Evolutionary conservation across 2,329 filamentous ascomycete species (phyloP), one percentile per base, ranked within the genome.

Genomic region (Microdochium nivale): DNA sequence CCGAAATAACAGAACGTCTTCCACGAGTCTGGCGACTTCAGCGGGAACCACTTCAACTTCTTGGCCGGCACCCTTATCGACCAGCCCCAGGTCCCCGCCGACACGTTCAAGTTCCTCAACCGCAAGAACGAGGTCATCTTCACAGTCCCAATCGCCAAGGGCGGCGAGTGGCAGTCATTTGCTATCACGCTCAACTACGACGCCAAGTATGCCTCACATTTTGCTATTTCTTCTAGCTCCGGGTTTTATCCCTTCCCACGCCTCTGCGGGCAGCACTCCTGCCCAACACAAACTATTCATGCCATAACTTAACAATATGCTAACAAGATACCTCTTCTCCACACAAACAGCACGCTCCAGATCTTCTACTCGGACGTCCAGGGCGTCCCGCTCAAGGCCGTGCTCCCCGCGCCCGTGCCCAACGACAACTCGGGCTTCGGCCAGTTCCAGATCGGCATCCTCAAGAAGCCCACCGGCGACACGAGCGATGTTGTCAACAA

Each of bases 151-250:
- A 64, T 80, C 46, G 70, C 75, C 40, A 58, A 63, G 25, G 66
- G 63, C 14, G 40, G 40, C 32, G 68, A 69, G 19, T 83, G 79
- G 79, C 79, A 84, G 62, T 83, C 83, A 65, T 83, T 83, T 68
- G 80, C 77, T 19, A 58, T 81, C 37, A 77, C 72, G 10, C 63
- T 82, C 19, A 75, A 83, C 60, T 83, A 78, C 56, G 62, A 62
- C 40, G 70, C 74, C 57, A 81, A 81, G 77, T 80, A 64, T 54
- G 73, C 23, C n/a, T n/a, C n/a, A n/a, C n/a, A n/a, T n/a, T n/a
- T n/a, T n/a, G n/a, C n/a, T n/a, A n/a, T n/a, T n/a, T n/a, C n/a
- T n/a, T n/a, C n/a, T n/a, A n/a, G n/a, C n/a, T n/a, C n/a, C n/a
- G n/a, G n/a, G n/a, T n/a, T n/a, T n/a, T n/a, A n/a, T n/a, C n/a